Conservation (phyloP, 2,329 filamentous ascomycete genomes). For the Cladosporium oxysporum region DNA sequence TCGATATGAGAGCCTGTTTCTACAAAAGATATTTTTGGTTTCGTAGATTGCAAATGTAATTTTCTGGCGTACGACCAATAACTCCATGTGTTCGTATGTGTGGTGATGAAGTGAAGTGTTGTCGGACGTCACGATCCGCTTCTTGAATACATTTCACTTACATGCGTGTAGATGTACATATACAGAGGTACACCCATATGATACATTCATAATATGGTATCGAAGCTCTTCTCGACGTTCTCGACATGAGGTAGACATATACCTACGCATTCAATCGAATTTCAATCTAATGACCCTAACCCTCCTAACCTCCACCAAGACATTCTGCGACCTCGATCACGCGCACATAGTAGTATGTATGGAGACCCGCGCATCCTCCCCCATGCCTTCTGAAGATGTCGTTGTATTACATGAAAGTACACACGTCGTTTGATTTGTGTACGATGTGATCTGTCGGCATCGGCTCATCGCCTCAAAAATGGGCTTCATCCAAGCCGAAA, state of each 20-base stretch:
- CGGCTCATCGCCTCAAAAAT: neutral
- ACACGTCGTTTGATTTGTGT: neutral
- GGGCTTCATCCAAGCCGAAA: neutral
- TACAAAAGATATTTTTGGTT: neutral
- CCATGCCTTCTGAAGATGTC: neutral
- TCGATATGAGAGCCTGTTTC: neutral
- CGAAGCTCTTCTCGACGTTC: no score
- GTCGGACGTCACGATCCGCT: neutral
- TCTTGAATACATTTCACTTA: no score
- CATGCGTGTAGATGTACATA: no score
- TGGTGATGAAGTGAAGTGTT: neutral
- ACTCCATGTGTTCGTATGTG: neutral
- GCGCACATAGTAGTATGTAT: neutral
- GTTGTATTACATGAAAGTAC: neutral
- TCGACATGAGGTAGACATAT: no score
- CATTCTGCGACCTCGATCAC: neutral
- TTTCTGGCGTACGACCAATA: conserved; percentile 1
- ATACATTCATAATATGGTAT: no score
- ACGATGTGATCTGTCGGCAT: neutral
- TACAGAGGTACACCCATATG: no score
- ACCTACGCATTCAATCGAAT: no score
- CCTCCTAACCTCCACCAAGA: neutral
- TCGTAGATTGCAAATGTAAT: conserved; percentile 20
- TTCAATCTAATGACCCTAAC: neutral
- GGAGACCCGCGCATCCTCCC: no score